A percentile compares a stretch with the other conserved stretches of the same genome.
Evolutionary conservation across 169 alveolate species (phyloP).

Genomic region (Pseudocohnilembus persalinus): DNA sequence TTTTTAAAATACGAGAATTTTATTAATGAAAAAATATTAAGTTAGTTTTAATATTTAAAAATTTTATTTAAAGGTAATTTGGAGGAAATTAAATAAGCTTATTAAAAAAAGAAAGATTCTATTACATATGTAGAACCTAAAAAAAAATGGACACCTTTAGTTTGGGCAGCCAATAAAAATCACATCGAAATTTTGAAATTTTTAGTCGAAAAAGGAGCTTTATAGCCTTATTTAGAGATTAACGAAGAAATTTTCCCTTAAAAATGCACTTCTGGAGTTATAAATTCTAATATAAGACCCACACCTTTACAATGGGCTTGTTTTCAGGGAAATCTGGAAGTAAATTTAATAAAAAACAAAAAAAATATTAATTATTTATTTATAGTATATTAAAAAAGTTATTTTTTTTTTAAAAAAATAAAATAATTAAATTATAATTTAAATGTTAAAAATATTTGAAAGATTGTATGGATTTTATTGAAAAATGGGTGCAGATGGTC

Average conservation of each 20-base stretch:
- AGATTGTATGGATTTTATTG: background rate
- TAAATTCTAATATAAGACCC: constrained; percentile 23
- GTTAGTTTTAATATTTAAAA: too few relatives aligned
- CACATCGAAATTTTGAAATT: constrained; percentile 59
- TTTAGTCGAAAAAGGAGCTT: constrained; percentile 55
- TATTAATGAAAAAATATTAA: too few relatives aligned
- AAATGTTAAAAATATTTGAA: background rate
- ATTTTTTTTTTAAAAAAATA: background rate
- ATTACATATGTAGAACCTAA: constrained; percentile 53
- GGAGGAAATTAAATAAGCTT: constrained; percentile 16
- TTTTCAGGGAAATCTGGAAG: constrained; percentile 63
- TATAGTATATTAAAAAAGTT: background rate
- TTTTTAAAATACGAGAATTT: background rate
- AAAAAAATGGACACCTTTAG: constrained; percentile 75
- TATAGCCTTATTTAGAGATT: constrained; percentile 43
- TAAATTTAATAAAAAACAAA: background rate
- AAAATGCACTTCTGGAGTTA: constrained; percentile 26
- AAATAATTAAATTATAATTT: background rate
- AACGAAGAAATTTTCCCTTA: constrained; percentile 28
- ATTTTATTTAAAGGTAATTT: constrained; percentile 25
- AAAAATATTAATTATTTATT: background rate
- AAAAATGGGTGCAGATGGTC: constrained; percentile 7
- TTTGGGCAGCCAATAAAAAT: constrained; percentile 77
- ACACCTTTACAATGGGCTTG: constrained; percentile 80
- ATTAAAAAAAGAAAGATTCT: constrained; percentile 44